Base-by-base conservation (phyloP, 2,329 filamentous ascomycete species). In the Neopestalotiopsis clavispora region DNA sequence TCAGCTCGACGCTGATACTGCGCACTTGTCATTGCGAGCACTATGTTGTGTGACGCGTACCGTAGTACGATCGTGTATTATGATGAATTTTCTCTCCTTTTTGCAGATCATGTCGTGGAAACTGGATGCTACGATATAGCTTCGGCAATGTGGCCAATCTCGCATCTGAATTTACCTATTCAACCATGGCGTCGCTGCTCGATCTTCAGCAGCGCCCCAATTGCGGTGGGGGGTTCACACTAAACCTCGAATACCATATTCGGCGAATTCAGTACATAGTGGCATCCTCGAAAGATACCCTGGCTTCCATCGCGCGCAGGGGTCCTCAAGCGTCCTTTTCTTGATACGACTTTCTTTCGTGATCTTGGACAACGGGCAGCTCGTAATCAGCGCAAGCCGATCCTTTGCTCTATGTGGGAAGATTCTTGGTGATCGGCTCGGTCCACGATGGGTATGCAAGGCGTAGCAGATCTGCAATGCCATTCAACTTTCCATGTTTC, bases 71-170 rank as follows among this genome's bases (percentile, higher is more conserved):
- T 23, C 45, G 1, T 9, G 9, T 17, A n/a, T 10, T n/a, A n/a
- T 9, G n/a, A 3, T 17, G 20, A 20, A 52, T 17, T n/a, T 28
- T 20, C 17, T 9, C 17, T 10, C 17, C 20, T 20, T 52, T 28
- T 52, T 52, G 45, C 45, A 52, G 45, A 52, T 52, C n/a, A 52
- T 20, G 45, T 52, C 45, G 45, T 52, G 45, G 45, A 52, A 52
- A 52, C 20, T 28, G 17, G 45, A 52, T 52, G 45, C 45, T 17
- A n/a, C 7, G 45, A 17, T 52, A 20, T 52, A 17, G 45, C 45
- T 38, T 10, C 34, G 5, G 34, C 34, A 38, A 38, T 38, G 34
- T 38, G n/a, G n/a, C 45, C 45, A 52, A 52, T 52, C 45, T 52
- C n/a, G 45, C 45, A 52, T 52, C 7, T n/a, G 17, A 38, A 23